Conservation (phyloP, 2,329 filamentous ascomycete species). For the Exophiala bonariae region DNA sequence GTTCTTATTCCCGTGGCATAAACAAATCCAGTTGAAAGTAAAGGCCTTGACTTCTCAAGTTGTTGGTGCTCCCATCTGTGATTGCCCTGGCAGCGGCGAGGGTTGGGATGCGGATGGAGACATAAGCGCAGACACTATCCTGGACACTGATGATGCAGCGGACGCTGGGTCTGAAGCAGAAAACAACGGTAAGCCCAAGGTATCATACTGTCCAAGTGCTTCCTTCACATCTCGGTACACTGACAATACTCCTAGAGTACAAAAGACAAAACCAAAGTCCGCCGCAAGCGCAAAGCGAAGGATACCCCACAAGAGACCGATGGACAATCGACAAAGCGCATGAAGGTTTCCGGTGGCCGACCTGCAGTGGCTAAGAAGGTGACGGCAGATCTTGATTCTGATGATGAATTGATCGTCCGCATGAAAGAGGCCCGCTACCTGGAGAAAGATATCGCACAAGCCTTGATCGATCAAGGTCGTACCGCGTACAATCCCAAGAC, state of each 20-base stretch:
- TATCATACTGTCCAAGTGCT: background rate
- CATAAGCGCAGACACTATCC: no score
- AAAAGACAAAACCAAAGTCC: conserved; percentile 8
- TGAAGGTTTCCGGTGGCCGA: conserved; percentile 42
- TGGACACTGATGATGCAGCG: conserved; percentile 11
- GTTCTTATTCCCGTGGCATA: background rate
- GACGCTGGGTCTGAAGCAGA: conserved; percentile 21
- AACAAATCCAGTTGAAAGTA: background rate
- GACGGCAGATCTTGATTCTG: conserved; percentile 44
- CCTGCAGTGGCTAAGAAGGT: conserved; percentile 45
- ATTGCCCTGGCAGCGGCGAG: conserved; percentile 7
- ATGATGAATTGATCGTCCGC: conserved; percentile 43
- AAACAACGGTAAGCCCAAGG: conserved; percentile 7
- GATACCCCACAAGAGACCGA: conserved; percentile 6
- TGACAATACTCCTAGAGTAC: background rate
- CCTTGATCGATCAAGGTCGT: conserved; percentile 43
- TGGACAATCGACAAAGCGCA: conserved; percentile 45
- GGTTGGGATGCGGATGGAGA: conserved; percentile 21
- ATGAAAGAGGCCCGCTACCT: conserved; percentile 34
- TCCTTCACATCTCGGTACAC: background rate
- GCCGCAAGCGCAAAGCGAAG: conserved; percentile 15
- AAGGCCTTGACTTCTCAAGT: background rate
- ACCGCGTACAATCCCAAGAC: conserved; percentile 48
- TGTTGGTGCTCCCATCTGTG: conserved; percentile 14
- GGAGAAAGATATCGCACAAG: conserved; percentile 46